Conservation (phyloP, 1,139 yeast species). For the Wickerhamomyces sp. region DNA sequence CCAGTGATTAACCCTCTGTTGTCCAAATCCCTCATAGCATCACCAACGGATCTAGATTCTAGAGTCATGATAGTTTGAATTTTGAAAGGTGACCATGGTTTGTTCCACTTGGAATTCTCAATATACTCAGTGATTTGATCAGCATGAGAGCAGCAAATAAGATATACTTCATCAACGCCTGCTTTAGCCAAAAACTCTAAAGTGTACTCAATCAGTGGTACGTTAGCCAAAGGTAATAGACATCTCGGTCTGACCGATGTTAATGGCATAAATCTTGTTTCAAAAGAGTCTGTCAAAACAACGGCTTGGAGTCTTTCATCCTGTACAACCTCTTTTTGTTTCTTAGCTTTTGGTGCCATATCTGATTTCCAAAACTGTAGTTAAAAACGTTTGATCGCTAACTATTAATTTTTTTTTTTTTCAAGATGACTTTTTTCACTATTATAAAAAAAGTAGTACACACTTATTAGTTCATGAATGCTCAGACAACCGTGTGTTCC, state of each 20-base stretch:
- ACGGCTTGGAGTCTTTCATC: constrained; percentile 88
- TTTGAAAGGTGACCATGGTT: constrained; percentile 71
- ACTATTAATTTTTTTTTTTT: background rate
- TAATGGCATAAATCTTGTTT: constrained; percentile 88
- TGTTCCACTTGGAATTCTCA: constrained; percentile 76
- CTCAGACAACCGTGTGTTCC: background rate
- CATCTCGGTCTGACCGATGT: constrained; percentile 85
- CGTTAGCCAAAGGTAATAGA: constrained; percentile 84
- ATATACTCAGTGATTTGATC: constrained; percentile 82
- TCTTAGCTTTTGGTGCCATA: constrained; percentile 45
- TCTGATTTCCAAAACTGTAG: background rate
- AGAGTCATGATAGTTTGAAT: constrained; percentile 77
- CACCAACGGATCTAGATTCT: constrained; percentile 91
- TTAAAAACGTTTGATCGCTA: background rate
- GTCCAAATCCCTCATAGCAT: constrained; percentile 94
- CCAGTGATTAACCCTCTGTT: constrained; percentile 84
- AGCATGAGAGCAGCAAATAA: constrained; percentile 89
- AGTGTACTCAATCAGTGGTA: constrained; percentile 92
- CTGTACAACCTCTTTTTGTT: constrained; percentile 52
- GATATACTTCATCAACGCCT: constrained; percentile 82
- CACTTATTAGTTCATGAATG: background rate
- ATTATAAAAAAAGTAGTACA: background rate
- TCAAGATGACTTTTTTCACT: background rate
- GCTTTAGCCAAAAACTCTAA: constrained; percentile 90
- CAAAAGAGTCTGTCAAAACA: constrained; percentile 89